Percentiles rank a stretch among this genome's conserved stretches.
phyloP scores from a whole-genome alignment of 192 early-diverging fungal genomes.

The Coemansia sp. region DNA sequence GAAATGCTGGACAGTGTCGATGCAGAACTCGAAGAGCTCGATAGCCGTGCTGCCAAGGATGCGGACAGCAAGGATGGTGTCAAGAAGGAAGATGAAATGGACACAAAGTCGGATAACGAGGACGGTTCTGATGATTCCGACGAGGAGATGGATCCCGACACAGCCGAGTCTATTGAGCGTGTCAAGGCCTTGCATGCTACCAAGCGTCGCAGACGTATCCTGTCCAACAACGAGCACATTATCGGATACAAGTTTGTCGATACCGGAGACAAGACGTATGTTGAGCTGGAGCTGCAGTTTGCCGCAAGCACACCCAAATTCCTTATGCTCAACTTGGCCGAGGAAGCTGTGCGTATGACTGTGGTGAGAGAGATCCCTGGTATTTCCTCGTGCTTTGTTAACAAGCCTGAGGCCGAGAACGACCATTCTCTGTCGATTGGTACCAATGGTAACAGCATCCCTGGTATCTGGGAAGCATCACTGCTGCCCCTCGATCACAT shows the following conservation, averaged over 20 bases:
- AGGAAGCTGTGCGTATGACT: conserved; percentile 66
- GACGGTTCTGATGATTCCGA: conserved; percentile 18
- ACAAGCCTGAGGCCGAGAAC: conserved; percentile 72
- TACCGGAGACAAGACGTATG: conserved; percentile 19
- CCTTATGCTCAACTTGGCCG: conserved; percentile 87
- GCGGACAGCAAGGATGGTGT: not conserved
- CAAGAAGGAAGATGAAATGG: conserved; percentile 6
- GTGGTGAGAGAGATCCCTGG: conserved; percentile 85
- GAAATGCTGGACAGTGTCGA: conserved; percentile 46
- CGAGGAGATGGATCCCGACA: conserved; percentile 33
- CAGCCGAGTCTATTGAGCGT: conserved; percentile 36
- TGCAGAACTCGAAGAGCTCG: conserved; percentile 46
- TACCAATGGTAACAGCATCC: conserved; percentile 89
- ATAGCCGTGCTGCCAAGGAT: conserved; percentile 16
- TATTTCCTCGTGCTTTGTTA: conserved; percentile 75
- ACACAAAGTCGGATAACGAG: conserved; percentile 2
- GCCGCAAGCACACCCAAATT: conserved; percentile 87
- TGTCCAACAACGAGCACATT: conserved; percentile 58
- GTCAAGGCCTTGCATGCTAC: conserved; percentile 17
- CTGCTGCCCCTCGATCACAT: conserved; percentile 39
- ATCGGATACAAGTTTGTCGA: conserved; percentile 53
- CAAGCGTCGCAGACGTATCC: conserved; percentile 53
- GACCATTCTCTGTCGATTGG: conserved; percentile 74
- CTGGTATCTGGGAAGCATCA: conserved; percentile 80
- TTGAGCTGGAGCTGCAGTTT: conserved; percentile 74